phyloP scores from a whole-genome alignment of 495 filamentous ascomycete species.

The Glonium stellatum region DNA sequence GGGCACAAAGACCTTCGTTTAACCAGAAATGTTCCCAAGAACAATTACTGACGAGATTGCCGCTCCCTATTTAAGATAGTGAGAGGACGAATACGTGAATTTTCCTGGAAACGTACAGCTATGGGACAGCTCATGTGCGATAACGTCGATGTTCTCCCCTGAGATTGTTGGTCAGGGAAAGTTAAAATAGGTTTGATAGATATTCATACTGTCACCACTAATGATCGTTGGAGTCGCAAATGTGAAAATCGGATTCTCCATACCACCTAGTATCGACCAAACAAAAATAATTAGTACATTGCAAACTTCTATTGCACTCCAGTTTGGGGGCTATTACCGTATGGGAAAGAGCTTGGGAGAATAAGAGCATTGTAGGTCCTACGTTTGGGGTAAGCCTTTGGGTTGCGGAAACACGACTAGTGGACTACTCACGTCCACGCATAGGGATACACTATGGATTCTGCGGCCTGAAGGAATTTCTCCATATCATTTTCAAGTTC shows the following conservation, averaged over 20 bases:
- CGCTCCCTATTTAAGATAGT: conserved; percentile 55
- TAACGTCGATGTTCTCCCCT: conserved; percentile 82
- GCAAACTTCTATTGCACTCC: no score
- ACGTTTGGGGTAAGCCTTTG: no score
- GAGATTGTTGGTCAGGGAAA: no score
- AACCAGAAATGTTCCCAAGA: conserved; percentile 98
- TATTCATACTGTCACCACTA: conserved; percentile 60
- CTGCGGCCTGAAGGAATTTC: conserved; percentile 80
- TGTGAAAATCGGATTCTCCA: conserved; percentile 94
- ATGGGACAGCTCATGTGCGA: conserved; percentile 78
- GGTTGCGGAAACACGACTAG: no score
- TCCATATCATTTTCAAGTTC: conserved; percentile 86
- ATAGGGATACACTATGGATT: conserved; percentile 82
- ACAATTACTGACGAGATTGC: conserved; percentile 82
- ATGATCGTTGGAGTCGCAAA: conserved; percentile 92
- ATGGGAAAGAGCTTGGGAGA: conserved; percentile 84
- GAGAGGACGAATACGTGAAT: neutral
- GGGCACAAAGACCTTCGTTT: conserved; percentile 54
- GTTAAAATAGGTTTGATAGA: no score
- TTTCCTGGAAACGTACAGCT: neutral
- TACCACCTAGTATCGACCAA: conserved; percentile 44
- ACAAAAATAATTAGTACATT: no score
- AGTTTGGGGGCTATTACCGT: conserved; percentile 31
- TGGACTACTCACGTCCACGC: conserved; percentile 55
- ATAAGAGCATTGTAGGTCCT: conserved; percentile 83